A percentile compares a stretch with the other conserved stretches of the same genome.
These are phyloP conservation scores for Tuber calosporum DNA, from an alignment of 495 filamentous ascomycete species.

Conservation along the genomic window DNA sequence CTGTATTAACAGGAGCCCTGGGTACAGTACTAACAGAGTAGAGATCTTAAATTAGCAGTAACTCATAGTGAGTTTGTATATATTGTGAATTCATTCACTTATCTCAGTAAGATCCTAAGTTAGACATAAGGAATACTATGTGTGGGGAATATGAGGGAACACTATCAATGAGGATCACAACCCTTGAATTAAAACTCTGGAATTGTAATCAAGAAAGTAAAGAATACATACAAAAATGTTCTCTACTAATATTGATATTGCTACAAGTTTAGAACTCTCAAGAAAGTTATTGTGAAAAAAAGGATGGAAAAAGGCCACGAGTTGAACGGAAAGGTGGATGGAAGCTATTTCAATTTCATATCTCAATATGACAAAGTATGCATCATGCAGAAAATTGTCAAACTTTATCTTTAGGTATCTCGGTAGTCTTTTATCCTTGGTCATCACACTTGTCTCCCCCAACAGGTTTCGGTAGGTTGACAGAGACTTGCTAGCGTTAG, in stretches of 20 bases:
- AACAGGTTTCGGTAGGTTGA: neutral
- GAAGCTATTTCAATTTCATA: neutral
- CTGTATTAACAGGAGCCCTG: too few species aligned
- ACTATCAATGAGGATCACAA: neutral
- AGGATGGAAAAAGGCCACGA: neutral
- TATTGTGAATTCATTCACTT: too few species aligned
- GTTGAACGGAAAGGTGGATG: too few species aligned
- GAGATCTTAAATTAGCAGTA: too few species aligned
- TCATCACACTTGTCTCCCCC: neutral
- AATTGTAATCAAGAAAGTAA: neutral
- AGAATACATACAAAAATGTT: neutral
- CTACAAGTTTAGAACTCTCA: neutral
- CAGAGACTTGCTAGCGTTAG: neutral
- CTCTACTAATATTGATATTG: too few species aligned
- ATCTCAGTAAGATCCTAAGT: neutral
- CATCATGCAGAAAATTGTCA: neutral
- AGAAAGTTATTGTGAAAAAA: neutral
- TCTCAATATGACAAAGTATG: neutral
- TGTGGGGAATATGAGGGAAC: neutral
- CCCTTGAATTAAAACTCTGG: neutral
- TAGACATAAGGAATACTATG: neutral
- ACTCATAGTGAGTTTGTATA: too few species aligned
- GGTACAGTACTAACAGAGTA: too few species aligned
- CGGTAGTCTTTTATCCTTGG: neutral
- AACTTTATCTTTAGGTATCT: neutral